phyloP scores from a whole-genome alignment of 2,329 filamentous ascomycete species.

The Neospermospora avenae region DNA sequence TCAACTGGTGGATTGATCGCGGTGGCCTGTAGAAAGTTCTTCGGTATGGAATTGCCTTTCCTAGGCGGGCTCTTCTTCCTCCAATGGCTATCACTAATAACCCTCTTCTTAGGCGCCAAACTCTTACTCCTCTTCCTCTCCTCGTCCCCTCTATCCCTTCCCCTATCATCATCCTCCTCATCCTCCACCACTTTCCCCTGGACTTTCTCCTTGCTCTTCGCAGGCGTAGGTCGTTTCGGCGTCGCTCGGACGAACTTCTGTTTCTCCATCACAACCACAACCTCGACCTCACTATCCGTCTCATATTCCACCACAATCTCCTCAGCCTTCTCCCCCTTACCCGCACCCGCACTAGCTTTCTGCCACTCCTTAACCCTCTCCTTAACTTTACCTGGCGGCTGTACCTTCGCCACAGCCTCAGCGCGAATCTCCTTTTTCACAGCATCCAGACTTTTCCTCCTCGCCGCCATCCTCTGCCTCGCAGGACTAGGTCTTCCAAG shows the following conservation, averaged over 20 bases:
- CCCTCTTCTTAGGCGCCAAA: conserved; percentile 72
- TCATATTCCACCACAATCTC: conserved; percentile 60
- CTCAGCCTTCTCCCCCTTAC: conserved; percentile 50
- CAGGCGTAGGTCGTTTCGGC: conserved; percentile 3
- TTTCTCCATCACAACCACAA: not conserved
- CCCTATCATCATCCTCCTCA: not conserved
- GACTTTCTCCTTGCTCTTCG: conserved; percentile 48
- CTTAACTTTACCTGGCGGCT: conserved; percentile 64
- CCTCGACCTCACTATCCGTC: conserved; percentile 57
- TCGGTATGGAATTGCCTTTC: conserved; percentile 46
- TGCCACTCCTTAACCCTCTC: conserved; percentile 86
- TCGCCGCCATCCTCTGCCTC: conserved; percentile 42
- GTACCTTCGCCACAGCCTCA: conserved; percentile 55
- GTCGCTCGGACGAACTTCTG: not conserved
- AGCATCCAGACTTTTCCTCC: conserved; percentile 56
- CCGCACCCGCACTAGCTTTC: conserved; percentile 67
- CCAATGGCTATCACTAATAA: conserved; percentile 93
- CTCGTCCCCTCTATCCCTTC: conserved; percentile 11
- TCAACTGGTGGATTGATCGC: conserved; percentile 53
- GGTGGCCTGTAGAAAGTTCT: conserved; percentile 53
- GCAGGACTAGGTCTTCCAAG: conserved; percentile 54
- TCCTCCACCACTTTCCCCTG: conserved; percentile 38
- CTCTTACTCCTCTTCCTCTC: conserved; percentile 27
- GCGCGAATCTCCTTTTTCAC: conserved; percentile 53
- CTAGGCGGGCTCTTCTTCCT: conserved; percentile 49